These are phyloP conservation scores for Myriangium duriaei DNA, from an alignment of 2,329 filamentous ascomycete genomes.

Conservation along the genomic window DNA sequence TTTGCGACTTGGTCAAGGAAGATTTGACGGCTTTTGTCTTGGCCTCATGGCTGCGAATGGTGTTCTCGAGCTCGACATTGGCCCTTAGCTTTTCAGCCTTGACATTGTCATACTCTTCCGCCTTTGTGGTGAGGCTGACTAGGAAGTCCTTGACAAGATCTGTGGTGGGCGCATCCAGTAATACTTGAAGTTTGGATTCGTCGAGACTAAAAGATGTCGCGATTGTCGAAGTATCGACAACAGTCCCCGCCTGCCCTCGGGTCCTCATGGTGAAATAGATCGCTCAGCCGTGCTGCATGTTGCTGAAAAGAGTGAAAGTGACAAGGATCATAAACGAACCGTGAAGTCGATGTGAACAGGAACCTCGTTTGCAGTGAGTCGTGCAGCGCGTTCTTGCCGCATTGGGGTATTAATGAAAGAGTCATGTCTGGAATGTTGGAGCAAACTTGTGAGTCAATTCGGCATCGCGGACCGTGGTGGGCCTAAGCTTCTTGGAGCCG, in stretches of 20 bases:
- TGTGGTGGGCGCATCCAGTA: conserved; percentile 56
- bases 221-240: conserved; percentile 59
- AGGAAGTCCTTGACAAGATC: conserved; percentile 69
- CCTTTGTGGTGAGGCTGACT: conserved; percentile 61
- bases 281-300: no score
- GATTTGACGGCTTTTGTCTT: conserved; percentile 71
- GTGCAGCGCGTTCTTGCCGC: no score
- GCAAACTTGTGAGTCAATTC: no score
- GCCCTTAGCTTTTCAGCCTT: conserved; percentile 78
- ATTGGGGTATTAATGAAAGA: no score
- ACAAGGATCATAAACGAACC: no score
- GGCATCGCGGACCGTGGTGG: no score
- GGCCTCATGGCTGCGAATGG: conserved; percentile 69
- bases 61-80: conserved; percentile 88
- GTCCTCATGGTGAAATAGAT: conserved; percentile 40
- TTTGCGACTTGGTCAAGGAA: conserved; percentile 68
- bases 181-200: conserved; percentile 47
- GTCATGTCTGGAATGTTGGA: no score
- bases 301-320: no score
- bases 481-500: no score
- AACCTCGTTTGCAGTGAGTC: no score
- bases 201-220: conserved; percentile 59
- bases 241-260: conserved; percentile 32
- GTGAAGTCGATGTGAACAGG: no score
- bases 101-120: conserved; percentile 67